Evolutionary conservation across 1,139 yeast species (phyloP).

Genomic region (Candida buenavistaensis): DNA sequence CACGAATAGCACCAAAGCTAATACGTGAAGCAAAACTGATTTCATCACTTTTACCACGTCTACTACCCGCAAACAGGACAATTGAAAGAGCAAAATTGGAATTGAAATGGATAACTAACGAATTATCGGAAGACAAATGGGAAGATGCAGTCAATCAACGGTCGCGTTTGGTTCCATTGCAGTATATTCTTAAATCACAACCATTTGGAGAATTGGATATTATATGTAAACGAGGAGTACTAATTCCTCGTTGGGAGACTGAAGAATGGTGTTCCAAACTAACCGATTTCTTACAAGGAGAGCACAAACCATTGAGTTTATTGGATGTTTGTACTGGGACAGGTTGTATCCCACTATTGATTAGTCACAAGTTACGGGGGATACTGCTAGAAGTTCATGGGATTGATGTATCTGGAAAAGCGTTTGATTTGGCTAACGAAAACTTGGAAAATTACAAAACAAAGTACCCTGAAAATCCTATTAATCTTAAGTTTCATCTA

Average conservation of each 20-base stretch:
- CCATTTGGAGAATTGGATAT: constrained; percentile 79
- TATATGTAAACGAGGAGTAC: constrained; percentile 59
- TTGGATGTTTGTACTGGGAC: constrained; percentile 88
- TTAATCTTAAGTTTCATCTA: constrained; percentile 18
- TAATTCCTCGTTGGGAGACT: constrained; percentile 64
- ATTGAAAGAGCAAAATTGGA: constrained; percentile 37
- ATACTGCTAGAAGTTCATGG: constrained; percentile 35
- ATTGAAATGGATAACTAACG: constrained; percentile 41
- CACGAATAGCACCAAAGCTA: constrained; percentile 30
- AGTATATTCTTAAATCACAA: constrained; percentile 80
- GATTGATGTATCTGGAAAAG: constrained; percentile 59
- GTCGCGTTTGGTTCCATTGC: constrained; percentile 61
- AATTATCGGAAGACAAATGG: constrained; percentile 40
- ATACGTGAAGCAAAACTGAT: constrained; percentile 27
- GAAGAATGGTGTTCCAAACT: too few relatives aligned
- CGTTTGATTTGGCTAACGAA: constrained; percentile 48
- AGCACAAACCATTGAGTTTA: constrained; percentile 23
- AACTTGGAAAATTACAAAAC: constrained; percentile 33
- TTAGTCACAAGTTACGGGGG: constrained; percentile 33
- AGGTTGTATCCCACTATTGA: constrained; percentile 75
- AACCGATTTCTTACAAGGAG: too few relatives aligned
- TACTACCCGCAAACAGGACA: constrained; percentile 30
- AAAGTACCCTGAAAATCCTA: constrained; percentile 2
- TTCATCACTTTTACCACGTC: constrained; percentile 32
- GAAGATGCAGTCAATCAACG: constrained; percentile 37